Percentiles rank a stretch among this genome's conserved stretches.
phyloP scores from a whole-genome alignment of 805 yeast species.

The Yamadazyma olivae region DNA sequence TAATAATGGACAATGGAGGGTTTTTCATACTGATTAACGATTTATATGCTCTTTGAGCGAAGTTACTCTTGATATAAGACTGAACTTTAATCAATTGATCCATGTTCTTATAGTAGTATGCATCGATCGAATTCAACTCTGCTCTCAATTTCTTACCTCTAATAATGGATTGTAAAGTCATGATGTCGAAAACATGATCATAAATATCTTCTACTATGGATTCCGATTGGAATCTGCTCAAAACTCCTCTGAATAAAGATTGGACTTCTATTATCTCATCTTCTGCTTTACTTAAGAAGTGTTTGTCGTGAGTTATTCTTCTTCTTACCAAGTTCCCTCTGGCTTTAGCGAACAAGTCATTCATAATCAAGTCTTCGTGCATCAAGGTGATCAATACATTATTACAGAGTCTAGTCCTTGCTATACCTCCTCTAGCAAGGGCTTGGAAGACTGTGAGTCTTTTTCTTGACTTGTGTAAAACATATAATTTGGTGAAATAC shows the following conservation, averaged over 20 bases:
- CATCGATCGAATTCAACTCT: conserved; percentile 25
- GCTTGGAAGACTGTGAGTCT: conserved; percentile 36
- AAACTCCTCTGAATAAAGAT: conserved; percentile 59
- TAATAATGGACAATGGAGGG: conserved; percentile 76
- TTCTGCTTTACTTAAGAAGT: conserved; percentile 14
- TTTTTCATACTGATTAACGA: conserved; percentile 65
- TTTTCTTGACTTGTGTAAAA: conserved; percentile 4
- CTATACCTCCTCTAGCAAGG: conserved; percentile 43
- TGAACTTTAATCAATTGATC: conserved; percentile 71
- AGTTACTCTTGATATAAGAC: conserved; percentile 63
- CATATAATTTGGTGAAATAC: conserved; percentile 12
- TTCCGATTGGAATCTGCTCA: conserved; percentile 56
- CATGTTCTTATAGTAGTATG: conserved; percentile 53
- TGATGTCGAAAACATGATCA: conserved; percentile 35
- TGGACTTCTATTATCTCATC: conserved; percentile 45
- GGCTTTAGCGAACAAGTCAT: conserved; percentile 38
- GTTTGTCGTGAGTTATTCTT: conserved; percentile 16
- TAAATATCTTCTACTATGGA: conserved; percentile 52
- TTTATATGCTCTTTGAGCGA: conserved; percentile 69
- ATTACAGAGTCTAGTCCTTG: conserved; percentile 42
- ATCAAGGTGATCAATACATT: conserved; percentile 39
- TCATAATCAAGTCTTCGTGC: conserved; percentile 35
- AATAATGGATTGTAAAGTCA: conserved; percentile 50
- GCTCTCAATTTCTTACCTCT: conserved; percentile 48
- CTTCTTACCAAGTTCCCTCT: conserved; percentile 42